Evolutionary conservation across 164 flowering plant species (phyloP).

Genomic region (Macadamia tetraphylla): DNA sequence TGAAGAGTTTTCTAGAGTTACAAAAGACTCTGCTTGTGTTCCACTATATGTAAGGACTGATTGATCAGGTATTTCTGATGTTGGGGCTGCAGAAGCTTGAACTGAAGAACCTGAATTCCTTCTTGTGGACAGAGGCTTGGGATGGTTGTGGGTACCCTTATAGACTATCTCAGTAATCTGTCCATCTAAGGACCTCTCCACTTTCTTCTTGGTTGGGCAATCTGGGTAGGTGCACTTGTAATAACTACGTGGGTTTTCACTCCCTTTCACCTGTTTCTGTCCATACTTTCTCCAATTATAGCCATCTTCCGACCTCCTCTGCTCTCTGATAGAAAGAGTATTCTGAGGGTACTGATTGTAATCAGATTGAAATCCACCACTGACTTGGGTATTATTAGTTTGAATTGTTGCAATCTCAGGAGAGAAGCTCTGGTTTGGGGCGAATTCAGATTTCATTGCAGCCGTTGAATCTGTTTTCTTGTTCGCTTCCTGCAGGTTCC

Average conservation of each 20-base stretch:
- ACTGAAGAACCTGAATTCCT: conserved; percentile 36
- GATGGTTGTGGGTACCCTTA: conserved; percentile 71
- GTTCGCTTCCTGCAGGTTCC: conserved; percentile 22
- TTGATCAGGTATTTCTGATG: conserved; percentile 27
- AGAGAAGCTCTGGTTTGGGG: conserved; percentile 23
- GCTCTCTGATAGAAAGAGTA: conserved; percentile 27
- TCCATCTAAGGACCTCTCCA: conserved; percentile 70
- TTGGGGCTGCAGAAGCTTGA: conserved; percentile 16
- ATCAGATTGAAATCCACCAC: conserved; percentile 20
- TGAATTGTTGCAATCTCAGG: conserved; percentile 31
- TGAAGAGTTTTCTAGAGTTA: conserved; percentile 69
- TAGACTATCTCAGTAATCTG: conserved; percentile 73
- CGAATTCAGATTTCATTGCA: conserved; percentile 24
- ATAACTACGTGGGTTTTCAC: conserved; percentile 79
- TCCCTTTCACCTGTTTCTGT: conserved; percentile 79
- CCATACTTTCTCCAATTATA: conserved; percentile 87
- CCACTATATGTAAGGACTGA: conserved; percentile 19
- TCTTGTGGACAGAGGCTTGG: conserved; percentile 64
- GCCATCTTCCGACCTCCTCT: conserved; percentile 57
- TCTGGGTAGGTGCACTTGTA: conserved; percentile 66
- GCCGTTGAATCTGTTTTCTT: conserved; percentile 19
- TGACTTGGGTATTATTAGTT: conserved; percentile 17
- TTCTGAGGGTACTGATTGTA: conserved; percentile 21
- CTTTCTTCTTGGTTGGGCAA: conserved; percentile 78
- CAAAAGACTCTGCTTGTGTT: conserved; percentile 39